Base-by-base conservation (phyloP, 331 rosid genomes). In the Arachis monticola region DNA sequence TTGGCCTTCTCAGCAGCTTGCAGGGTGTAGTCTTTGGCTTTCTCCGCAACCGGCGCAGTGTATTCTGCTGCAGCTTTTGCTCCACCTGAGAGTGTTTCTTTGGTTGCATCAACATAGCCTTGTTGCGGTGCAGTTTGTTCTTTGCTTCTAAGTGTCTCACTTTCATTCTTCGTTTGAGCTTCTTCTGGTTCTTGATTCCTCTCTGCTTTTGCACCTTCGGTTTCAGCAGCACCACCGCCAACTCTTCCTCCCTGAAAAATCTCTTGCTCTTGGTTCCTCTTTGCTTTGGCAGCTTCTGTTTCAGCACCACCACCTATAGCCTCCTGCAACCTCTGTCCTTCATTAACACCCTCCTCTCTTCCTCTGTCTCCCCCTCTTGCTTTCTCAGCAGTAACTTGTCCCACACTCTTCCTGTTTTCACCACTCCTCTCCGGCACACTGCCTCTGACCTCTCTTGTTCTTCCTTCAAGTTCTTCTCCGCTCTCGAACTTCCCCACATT, bases 121-220 rank as follows among this genome's bases (percentile, higher is more conserved):
- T 85, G 86, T 4, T 82, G 82, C 0, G 72, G 67, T 1, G 78
- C 81, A 1, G 79, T 42, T 65, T 74, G 83, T 1, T 80, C 40
- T 64, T 84, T 75, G 3, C 58, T 5, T 6, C 60, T 56, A 0
- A 83, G 55, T 57, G 82, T 77, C 57, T 87, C 77, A 3, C 69
- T 76, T 5, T 85, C 45, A 7, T 44, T 85, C 63, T 82, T 67
- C 74, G 80, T 67, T 72, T 89, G 89, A 4, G 84, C 88, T 50
- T 45, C 35, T 1, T 67, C 80, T 74, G 5, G 60, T 38, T 40
- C 22, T 6, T 63, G 64, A 30, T 22, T 53, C 14, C 10, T 22
- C 59, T n/a, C 12, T 53, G 27, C 59, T 53, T 13, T 53, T 14
- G 68, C 50, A 46, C 70, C 74, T 67, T 60, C 31, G 1, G 64